phyloP scores from a whole-genome alignment of 2,329 filamentous ascomycete species.

The Periconia sp. region DNA sequence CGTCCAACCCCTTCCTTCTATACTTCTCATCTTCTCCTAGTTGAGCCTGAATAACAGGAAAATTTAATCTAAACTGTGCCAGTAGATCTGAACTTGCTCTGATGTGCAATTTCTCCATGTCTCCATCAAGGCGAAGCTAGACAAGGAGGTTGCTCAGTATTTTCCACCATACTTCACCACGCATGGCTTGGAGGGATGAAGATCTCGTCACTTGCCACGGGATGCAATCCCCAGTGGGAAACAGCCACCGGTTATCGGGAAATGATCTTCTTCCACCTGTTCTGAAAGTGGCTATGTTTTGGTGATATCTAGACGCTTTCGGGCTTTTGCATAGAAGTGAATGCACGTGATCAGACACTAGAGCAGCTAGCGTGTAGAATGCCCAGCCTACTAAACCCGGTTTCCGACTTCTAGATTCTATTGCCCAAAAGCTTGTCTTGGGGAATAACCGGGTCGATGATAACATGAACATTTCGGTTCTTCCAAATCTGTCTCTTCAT shows the following conservation, averaged over 20 bases:
- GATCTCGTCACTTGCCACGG: neutral
- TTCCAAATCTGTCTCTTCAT: neutral
- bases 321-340: neutral
- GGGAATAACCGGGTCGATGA: slow-evolving; percentile 1
- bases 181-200: neutral
- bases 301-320: neutral
- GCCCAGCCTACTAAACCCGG: neutral
- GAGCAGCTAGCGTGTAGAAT: neutral
- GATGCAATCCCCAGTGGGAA: no score
- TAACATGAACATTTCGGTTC: neutral
- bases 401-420: neutral
- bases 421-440: neutral
- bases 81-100: neutral
- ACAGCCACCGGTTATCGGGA: neutral
- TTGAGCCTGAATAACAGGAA: slow-evolving; percentile 18
- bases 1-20: slow-evolving; percentile 11
- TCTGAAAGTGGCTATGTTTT: neutral
- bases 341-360: neutral
- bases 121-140: neutral
- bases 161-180: neutral
- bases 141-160: neutral
- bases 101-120: neutral
- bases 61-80: slow-evolving; percentile 5
- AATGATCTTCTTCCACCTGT: neutral
- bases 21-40: slow-evolving; percentile 1